phyloP scores from a whole-genome alignment of 2,329 filamentous ascomycete genomes.

The Hypoxylon sp. region DNA sequence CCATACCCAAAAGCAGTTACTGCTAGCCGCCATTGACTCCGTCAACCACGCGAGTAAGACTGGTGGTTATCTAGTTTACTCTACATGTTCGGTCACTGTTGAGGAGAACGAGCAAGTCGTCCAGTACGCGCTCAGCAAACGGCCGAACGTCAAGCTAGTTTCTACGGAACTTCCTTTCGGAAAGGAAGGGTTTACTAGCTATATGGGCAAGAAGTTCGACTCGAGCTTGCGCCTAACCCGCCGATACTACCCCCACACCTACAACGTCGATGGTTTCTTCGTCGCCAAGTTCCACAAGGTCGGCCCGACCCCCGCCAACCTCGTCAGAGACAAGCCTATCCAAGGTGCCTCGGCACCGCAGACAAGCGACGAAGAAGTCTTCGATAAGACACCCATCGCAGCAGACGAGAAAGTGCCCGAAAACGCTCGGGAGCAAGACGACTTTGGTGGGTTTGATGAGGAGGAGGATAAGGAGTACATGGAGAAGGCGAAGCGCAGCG shows the following conservation, averaged over 20 bases:
- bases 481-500: constrained; percentile 77
- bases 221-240: constrained; percentile 83
- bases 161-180: constrained; percentile 92
- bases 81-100: constrained; percentile 92
- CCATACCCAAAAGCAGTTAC: constrained; percentile 93
- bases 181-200: constrained; percentile 90
- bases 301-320: constrained; percentile 76
- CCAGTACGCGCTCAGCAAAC: constrained; percentile 89
- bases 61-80: constrained; percentile 95
- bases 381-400: constrained; percentile 77
- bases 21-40: constrained; percentile 93
- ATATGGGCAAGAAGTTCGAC: constrained; percentile 92
- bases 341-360: constrained; percentile 42
- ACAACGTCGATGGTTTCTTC: constrained; percentile 98
- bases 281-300: constrained; percentile 97
- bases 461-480: constrained; percentile 79
- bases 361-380: constrained; percentile 59
- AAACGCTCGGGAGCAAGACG: constrained; percentile 57
- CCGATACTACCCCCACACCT: constrained; percentile 88
- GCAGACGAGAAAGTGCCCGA: constrained; percentile 58
- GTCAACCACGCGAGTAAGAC: constrained; percentile 92
- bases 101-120: constrained; percentile 95
- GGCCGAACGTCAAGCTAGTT: constrained; percentile 93
- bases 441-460: constrained; percentile 80
- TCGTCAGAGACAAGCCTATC: constrained; percentile 54